Conservation (phyloP, 2,329 filamentous ascomycete genomes). For the Alternaria gansuensis region DNA sequence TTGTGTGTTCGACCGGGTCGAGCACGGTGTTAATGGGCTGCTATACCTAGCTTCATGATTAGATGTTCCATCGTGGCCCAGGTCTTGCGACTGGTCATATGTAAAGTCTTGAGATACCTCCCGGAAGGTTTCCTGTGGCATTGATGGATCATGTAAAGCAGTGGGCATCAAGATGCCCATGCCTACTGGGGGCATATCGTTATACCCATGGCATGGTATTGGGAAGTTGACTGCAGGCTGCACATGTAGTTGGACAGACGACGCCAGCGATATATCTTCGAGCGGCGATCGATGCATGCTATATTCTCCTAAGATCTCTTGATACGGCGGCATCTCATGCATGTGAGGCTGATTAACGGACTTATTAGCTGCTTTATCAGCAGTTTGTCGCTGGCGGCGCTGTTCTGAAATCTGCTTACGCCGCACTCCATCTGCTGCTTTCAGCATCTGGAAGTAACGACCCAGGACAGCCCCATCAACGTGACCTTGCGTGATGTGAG, state of each 20-base stretch:
- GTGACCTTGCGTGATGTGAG: not conserved
- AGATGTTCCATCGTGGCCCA: not conserved
- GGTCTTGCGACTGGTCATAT: not conserved
- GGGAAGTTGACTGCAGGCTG: not conserved
- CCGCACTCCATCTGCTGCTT: not conserved
- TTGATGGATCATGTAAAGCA: not conserved
- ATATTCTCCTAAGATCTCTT: not conserved
- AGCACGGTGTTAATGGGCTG: not conserved
- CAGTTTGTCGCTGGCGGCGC: not conserved
- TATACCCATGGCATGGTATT: not conserved
- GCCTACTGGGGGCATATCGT: not conserved
- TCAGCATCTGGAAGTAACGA: conserved; percentile 2
- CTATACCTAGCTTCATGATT: not conserved
- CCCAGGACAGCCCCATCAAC: conserved; percentile 10
- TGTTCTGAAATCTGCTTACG: not conserved
- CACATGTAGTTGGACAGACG: not conserved
- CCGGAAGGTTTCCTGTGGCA: not conserved
- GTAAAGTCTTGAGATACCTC: not conserved
- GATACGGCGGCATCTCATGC: not conserved
- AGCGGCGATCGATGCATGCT: no score
- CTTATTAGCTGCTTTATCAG: not conserved
- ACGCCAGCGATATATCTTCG: not conserved
- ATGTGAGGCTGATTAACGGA: not conserved
- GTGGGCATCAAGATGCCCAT: conserved; percentile 1
- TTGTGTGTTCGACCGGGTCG: not conserved